These are phyloP conservation scores for Fraxinus ornus DNA, from an alignment of 305 asterid genomes.

Conservation along the genomic window DNA sequence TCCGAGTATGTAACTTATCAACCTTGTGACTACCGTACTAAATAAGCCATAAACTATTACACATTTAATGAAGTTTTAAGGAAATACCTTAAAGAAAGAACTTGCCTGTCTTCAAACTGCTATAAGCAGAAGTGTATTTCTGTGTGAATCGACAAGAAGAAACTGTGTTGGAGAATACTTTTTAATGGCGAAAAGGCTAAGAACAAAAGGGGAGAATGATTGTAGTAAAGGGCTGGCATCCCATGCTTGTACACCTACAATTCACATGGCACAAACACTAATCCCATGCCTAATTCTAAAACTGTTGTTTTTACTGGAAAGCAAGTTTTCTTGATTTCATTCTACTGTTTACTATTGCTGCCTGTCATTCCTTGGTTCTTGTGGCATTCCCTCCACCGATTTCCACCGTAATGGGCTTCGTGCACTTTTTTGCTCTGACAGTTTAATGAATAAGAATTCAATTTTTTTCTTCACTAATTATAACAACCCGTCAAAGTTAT, in stretches of 20 bases:
- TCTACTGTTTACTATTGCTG: neutral
- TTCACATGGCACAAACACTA: slow-evolving; percentile 55
- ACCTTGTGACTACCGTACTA: neutral
- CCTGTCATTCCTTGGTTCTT: slow-evolving; percentile 7
- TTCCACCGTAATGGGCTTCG: neutral
- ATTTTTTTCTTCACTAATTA: neutral
- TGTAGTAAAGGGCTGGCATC: slow-evolving; percentile 45
- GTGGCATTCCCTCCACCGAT: neutral
- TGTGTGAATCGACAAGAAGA: neutral
- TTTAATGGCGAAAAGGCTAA: slow-evolving; percentile 20
- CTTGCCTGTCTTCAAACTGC: neutral
- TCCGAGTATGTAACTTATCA: neutral
- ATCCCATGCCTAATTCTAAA: slow-evolving; percentile 26
- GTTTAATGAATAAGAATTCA: neutral
- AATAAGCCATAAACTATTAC: neutral
- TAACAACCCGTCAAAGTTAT: neutral
- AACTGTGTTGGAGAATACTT: neutral
- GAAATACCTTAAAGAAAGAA: neutral
- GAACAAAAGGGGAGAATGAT: slow-evolving; percentile 42
- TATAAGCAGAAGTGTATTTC: slow-evolving; percentile 1
- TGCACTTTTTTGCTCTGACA: neutral
- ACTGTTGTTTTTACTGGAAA: neutral
- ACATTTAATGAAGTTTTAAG: neutral
- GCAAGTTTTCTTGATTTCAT: neutral
- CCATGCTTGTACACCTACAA: slow-evolving; percentile 60